Evolutionary conservation across 169 alveolate genomes (phyloP), one percentile per base, ranked within the genome.

Genomic region (Babesia caballi): DNA sequence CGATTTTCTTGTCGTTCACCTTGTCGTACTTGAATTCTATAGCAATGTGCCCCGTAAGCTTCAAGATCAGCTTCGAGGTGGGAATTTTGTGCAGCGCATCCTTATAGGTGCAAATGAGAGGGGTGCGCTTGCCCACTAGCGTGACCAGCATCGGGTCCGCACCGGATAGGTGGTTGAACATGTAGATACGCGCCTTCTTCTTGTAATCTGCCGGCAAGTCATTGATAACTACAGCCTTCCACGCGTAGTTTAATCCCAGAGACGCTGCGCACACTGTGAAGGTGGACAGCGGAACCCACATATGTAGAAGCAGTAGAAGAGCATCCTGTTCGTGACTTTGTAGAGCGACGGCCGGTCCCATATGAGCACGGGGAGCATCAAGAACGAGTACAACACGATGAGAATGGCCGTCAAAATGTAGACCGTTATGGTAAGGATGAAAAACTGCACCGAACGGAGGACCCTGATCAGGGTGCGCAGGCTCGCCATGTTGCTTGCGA

Each of bases 81-180:
- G 74, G 75, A 3, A 61, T 11, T 30, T 58, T 66, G 75, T 78
- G 82, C 1, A 78, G 30, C 9, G 86, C 36, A 49, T 78, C 86
- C 75, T 78, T 78, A 75, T 78, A 78, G n/a, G 69, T 51, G 36
- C 44, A 57, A 6, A 47, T 19, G 19, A 54, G 3, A 36, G 59
- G 75, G 19, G 25, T 14, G 56, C 42, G 7, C 69, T 15, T 33
- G 12, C 78, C 78, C 33, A 78, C 30, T 4, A 0, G 3, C 47
- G 80, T 50, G 8, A 70, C 54, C 6, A 78, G 28, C 21, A 78
- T 4, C 9, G 86, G 82, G 50, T 78, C 86, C 7, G 82, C 50
- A 8, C 52, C 19, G 7, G 65, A 54, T 5, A 78, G 40, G 46
- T 78, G 86, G 36, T 78, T 78, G 42, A 78, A 57, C 82, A 78